Percentiles rank a stretch among this genome's conserved stretches.
phyloP scores from a whole-genome alignment of 83 land plant genomes.

The Thuja plicata region DNA sequence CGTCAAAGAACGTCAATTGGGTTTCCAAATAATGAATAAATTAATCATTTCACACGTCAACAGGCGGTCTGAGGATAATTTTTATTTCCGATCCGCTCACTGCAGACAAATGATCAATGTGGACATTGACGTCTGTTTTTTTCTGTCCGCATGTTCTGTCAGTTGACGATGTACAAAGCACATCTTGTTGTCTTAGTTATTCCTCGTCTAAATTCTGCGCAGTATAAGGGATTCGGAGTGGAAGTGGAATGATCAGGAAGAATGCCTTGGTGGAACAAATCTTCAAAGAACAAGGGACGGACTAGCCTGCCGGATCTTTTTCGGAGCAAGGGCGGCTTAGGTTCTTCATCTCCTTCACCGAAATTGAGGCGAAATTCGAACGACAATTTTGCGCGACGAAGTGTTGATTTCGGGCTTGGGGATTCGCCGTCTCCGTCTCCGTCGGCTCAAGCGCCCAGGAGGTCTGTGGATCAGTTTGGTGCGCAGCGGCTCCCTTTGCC shows the following conservation, averaged over 20 bases:
- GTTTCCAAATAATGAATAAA: neutral
- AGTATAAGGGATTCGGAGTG: neutral
- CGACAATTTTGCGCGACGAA: neutral
- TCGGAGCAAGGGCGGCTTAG: neutral
- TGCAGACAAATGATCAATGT: neutral
- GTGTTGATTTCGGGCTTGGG: neutral
- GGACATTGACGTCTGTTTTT: conserved; percentile 1
- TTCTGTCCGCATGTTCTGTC: neutral
- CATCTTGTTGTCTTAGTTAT: neutral
- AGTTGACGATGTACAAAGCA: neutral
- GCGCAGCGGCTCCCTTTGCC: neutral
- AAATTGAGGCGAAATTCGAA: neutral
- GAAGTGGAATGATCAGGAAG: neutral
- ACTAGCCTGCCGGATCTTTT: neutral
- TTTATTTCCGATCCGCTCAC: neutral
- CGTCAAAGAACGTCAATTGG: neutral
- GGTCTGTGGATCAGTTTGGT: neutral
- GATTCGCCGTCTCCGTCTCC: neutral
- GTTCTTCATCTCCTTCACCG: neutral
- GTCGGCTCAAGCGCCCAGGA: neutral
- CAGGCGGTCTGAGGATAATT: neutral
- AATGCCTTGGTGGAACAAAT: conserved; percentile 8
- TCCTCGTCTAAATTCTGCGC: neutral
- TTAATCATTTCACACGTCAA: neutral
- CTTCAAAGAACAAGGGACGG: neutral